Conservation (phyloP, 805 yeast genomes). For the Yarrowia hollandica region DNA sequence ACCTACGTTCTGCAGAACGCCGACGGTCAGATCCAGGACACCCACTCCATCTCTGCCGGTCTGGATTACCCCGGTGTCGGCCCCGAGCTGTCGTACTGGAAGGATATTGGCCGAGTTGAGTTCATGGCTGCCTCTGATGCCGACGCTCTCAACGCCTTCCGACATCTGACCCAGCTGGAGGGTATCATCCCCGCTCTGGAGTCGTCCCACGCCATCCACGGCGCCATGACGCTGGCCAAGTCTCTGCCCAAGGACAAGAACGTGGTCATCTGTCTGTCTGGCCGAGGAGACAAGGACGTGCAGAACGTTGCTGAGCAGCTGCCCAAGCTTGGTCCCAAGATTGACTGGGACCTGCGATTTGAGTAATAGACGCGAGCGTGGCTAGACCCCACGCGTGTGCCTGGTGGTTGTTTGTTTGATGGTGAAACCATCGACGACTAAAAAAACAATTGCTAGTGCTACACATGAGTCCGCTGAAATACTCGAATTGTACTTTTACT, state of each 20-base stretch:
- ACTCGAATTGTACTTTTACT: not conserved
- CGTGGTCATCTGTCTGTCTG: conserved; percentile 86
- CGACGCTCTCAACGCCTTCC: conserved; percentile 91
- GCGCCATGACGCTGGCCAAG: conserved; percentile 86
- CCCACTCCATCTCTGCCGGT: conserved; percentile 98
- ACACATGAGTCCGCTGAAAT: conserved; percentile 25
- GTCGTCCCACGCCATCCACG: conserved; percentile 93
- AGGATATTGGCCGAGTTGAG: conserved; percentile 86
- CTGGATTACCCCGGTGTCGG: conserved; percentile 99
- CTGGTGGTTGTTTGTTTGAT: not conserved
- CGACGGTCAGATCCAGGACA: conserved; percentile 97
- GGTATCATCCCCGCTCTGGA: conserved; percentile 99
- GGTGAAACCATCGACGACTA: no score
- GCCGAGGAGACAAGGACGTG: conserved; percentile 99
- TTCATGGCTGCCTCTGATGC: conserved; percentile 93
- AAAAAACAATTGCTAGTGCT: not conserved
- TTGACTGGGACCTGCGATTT: conserved; percentile 95
- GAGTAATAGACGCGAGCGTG: conserved; percentile 32
- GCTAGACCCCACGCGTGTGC: conserved; percentile 19
- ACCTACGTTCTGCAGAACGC: conserved; percentile 86
- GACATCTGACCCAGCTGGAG: conserved; percentile 82
- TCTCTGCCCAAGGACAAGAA: conserved; percentile 75
- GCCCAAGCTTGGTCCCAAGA: conserved; percentile 84
- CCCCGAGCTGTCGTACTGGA: conserved; percentile 96
- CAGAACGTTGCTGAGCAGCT: conserved; percentile 94